Base-by-base conservation (phyloP, 495 filamentous ascomycete genomes). In the Aspergillus nidulans region DNA sequence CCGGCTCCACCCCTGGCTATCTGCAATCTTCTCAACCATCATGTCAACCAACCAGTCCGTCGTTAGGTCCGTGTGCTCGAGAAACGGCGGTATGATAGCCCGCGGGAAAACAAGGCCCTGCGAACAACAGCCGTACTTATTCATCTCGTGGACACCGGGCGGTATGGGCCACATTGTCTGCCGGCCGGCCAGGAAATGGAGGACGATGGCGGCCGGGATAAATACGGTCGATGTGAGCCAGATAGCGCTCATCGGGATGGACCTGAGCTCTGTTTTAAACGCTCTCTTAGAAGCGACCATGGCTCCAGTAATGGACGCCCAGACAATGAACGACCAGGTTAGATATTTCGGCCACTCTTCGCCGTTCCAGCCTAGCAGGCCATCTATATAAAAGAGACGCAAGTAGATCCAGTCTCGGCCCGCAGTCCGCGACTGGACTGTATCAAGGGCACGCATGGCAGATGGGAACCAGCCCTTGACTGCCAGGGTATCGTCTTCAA, bases 71-170 rank as follows among this genome's bases (percentile, higher is more conserved):
- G 43, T 61, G 19, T 44, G 39, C 6, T 62, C 60, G 15, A 60
- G 41, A 20, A 59, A 60, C 13, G 20, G 28, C 1, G 52, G 62
- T 36, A 66, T 55, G 58, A 71, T 59, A 53, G 53, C 67, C 23
- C 62, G 73, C 51, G 69, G 76, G 48, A 62, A 77, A 58, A 66
- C 70, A 49, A 73, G 74, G 38, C 55, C 71, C 40, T 79, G 70
- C 15, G 72, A 61, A 44, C 76, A 78, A 56, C 81, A 84, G 10
- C 78, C 79, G 49, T 75, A 80, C 24, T 68, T 65, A 16, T 69
- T 66, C 79, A 82, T 81, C 53, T 73, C 62, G 42, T 69, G 66
- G 2, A 80, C 66, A 9, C 76, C 77, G 3, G 52, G 26, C 4
- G 65, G 30, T 0, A 68, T 65, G 20, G 70, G 69, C 28, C 64